Percentiles rank a stretch among this genome's conserved stretches.
Evolutionary conservation across 805 yeast species (phyloP).

Genomic region (Naumovozyma castellii): DNA sequence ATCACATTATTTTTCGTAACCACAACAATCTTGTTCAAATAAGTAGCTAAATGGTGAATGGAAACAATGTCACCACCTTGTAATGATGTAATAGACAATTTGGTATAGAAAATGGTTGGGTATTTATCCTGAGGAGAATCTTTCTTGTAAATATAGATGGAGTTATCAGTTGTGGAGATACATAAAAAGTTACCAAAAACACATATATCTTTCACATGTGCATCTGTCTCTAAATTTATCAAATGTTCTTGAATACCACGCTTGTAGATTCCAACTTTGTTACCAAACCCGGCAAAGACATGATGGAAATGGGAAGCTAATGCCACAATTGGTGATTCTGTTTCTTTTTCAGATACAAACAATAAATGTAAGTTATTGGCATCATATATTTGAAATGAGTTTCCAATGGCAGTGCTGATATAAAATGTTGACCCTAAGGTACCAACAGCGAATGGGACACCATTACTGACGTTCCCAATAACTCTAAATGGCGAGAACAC

Average conservation of each 20-base stretch:
- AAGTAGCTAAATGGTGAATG: constrained; percentile 74
- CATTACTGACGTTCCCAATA: constrained; percentile 87
- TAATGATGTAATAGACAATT: constrained; percentile 45
- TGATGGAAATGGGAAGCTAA: constrained; percentile 75
- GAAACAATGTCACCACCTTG: constrained; percentile 56
- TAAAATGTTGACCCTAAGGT: constrained; percentile 81
- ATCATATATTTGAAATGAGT: constrained; percentile 86
- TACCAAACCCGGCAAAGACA: constrained; percentile 69
- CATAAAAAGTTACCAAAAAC: constrained; percentile 75
- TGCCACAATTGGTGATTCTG: constrained; percentile 58
- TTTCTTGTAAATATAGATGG: constrained; percentile 47
- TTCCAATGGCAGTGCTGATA: constrained; percentile 82
- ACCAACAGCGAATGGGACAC: constrained; percentile 78
- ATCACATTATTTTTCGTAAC: constrained; percentile 59
- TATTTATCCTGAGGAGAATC: constrained; percentile 30
- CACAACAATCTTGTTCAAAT: constrained; percentile 77
- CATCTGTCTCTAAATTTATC: constrained; percentile 27
- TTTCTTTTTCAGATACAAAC: constrained; percentile 76
- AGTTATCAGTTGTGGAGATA: constrained; percentile 39
- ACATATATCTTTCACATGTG: constrained; percentile 39
- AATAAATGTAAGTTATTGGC: constrained; percentile 75
- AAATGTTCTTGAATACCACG: constrained; percentile 57
- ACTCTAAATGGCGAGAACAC: constrained; percentile 80
- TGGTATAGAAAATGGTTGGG: constrained; percentile 58
- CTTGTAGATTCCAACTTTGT: constrained; percentile 64